Base-by-base conservation (phyloP, 2,329 filamentous ascomycete species). In the Fusarium sp. region DNA sequence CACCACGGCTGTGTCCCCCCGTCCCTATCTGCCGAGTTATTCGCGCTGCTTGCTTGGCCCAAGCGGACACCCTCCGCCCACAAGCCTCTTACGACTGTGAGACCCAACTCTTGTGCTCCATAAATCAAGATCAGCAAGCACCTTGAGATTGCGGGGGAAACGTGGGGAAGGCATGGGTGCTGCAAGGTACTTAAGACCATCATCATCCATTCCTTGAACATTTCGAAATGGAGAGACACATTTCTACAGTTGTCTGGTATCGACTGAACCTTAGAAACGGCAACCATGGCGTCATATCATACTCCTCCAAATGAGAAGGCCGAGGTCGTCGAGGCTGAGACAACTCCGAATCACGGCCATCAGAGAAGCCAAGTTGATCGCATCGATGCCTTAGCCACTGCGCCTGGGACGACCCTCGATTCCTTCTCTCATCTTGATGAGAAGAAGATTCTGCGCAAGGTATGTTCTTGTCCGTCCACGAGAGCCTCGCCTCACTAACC, bases 381-480 rank as follows among this genome's bases (percentile, higher is more conserved):
- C 7, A 64, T 69, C 3, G 54, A 67, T 50, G 66, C 55, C 1
- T 26, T 70, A 22, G 67, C 57, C 7, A 62, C 63, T 11, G 58
- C 63, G 6, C 63, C 73, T 7, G 63, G 63, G 2, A 64, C 58
- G 7, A 76, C 66, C 13, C 59, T 74, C 8, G 74, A 65, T 7
- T 76, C 74, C 0, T 76, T 75, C 18, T 64, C 74, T 6, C 74
- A 76, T 24, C 67, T 76, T 5, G 71, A 76, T 66, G 87, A 91
- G 75, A 89, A 86, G 75, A 85, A 81, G 58, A 82, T 91, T 14
- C 73, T 91, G 28, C 81, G 88, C 64, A 91, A 87, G 79, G 83
- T 85, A 43, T 13, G 63, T 44, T 4, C 13, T 7, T 10, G 2
- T 11, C 9, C 6, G 7, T 4, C 15, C 4, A 4, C 14, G 4